Conservation (phyloP, 176 grass and related monocot species). For the Zoysia japonica region DNA sequence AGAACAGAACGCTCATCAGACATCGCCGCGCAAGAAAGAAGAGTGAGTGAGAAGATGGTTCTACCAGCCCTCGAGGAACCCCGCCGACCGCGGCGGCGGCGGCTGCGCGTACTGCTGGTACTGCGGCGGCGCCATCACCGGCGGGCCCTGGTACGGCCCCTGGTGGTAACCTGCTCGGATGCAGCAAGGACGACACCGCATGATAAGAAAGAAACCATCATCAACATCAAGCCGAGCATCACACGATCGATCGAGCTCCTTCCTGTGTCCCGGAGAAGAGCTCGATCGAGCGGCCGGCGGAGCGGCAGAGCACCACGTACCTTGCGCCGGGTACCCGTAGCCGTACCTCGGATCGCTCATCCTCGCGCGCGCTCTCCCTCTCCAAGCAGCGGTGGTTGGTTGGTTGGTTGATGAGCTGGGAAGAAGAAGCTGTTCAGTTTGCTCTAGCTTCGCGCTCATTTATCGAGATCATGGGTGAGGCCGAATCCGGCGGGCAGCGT, state of each 20-base stretch:
- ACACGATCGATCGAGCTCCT: no score
- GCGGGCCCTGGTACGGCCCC: slow-evolving; percentile 57
- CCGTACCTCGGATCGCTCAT: slow-evolving; percentile 49
- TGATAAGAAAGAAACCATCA: neutral
- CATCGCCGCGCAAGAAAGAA: neutral
- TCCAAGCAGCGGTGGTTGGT: neutral
- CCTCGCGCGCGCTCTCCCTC: neutral
- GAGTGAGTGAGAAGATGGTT: neutral
- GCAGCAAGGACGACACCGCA: neutral
- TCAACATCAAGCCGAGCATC: no score
- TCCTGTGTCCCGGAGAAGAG: no score
- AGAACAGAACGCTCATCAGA: no score
- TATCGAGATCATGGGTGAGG: neutral
- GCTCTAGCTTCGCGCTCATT: neutral
- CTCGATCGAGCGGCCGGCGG: no score
- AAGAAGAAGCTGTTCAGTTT: neutral
- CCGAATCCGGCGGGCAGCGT: neutral
- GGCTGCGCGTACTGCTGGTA: slow-evolving; percentile 32
- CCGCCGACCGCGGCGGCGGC: slow-evolving; percentile 36
- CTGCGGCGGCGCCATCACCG: slow-evolving; percentile 68
- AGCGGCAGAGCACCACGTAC: slow-evolving; percentile 19
- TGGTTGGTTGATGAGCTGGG: no score
- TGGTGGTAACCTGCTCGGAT: slow-evolving; percentile 39
- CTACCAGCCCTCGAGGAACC: slow-evolving; percentile 78
- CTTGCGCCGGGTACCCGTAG: slow-evolving; percentile 63